Base-by-base conservation (phyloP, 2,329 filamentous ascomycete genomes). In the Sporothrix euskadiensis region DNA sequence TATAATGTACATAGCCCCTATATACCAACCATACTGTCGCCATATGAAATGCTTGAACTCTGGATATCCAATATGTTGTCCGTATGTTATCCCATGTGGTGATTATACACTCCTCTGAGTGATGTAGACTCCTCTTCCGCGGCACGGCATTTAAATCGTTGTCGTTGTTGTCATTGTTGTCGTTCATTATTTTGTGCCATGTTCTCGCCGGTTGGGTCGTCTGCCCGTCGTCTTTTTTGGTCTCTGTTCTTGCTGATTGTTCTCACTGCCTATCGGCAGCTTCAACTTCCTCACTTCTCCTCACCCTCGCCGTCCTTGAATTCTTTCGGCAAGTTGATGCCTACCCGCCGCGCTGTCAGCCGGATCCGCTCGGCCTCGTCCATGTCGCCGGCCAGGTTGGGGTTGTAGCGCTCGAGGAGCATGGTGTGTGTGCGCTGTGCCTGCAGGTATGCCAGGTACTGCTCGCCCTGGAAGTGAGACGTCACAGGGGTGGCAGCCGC, bases 381-480 rank as follows among this genome's bases (percentile, higher is more conserved):
- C 91, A 97, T 93, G 59, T 71, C 66, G 44, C 65, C 74, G 77
- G 89, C 88, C 89, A 97, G 93, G 22, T 94, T 94, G 0, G 94
- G 94, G 81, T 98, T 98, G 83, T 99, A 98, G 78, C 94, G 88
- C 83, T 98, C 94, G 52, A 98, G 81, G 59, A 98, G 84, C 19
- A 89, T 91, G 35, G 89, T 88, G 81, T 98, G 98, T 80, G 89
- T 88, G 71, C 94, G 87, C 84, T 99, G 96, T n/a, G 94, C 91
- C 78, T 89, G 89, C 26, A 96, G 86, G 80, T 97, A 98, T 73
- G 89, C 87, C 35, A 94, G 83, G 77, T 94, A 89, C 81, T 98
- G 94, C 76, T 93, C 89, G n/a, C 89, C 91, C 77, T 93, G 79
- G 69, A 77, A 75, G 52, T 76, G 75, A 39, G 65, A 70, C 1